Conservation (phyloP, 441 rosid species). For the Erodium moschatum region DNA sequence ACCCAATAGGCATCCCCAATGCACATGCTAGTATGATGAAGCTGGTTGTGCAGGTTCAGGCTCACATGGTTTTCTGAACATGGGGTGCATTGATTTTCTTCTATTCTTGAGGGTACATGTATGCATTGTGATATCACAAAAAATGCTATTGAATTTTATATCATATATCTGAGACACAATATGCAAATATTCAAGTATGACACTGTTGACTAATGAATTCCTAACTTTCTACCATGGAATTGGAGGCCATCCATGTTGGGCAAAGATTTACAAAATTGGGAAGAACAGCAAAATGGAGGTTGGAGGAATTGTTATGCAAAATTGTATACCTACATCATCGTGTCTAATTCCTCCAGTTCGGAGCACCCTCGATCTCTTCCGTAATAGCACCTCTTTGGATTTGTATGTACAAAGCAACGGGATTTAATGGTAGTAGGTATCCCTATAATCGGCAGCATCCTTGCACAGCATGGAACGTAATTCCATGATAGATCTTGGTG, state of each 20-base stretch:
- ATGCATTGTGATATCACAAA: neutral
- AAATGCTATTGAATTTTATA: neutral
- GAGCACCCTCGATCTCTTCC: neutral
- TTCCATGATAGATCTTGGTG: conserved; percentile 82
- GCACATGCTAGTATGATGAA: neutral
- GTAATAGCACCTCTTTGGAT: neutral
- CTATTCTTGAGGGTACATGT: neutral
- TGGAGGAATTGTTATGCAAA: neutral
- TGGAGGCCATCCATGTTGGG: neutral
- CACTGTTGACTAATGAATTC: too few species aligned
- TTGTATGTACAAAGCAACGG: conserved; percentile 7
- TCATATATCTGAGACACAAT: neutral
- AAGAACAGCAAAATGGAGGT: neutral
- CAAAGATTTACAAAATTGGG: neutral
- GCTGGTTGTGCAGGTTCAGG: neutral
- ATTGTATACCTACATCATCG: neutral
- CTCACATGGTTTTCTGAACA: conserved; percentile 8
- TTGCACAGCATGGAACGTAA: conserved; percentile 88
- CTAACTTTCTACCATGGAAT: neutral
- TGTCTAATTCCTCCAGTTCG: neutral
- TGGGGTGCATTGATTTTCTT: neutral
- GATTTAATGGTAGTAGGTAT: conserved; percentile 47
- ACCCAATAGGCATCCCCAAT: too few species aligned
- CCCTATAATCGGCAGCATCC: conserved; percentile 52
- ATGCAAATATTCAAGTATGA: conserved; percentile 1